Evolutionary conservation across 2,329 filamentous ascomycete genomes (phyloP).

Genomic region (Aspergillus candidus): DNA sequence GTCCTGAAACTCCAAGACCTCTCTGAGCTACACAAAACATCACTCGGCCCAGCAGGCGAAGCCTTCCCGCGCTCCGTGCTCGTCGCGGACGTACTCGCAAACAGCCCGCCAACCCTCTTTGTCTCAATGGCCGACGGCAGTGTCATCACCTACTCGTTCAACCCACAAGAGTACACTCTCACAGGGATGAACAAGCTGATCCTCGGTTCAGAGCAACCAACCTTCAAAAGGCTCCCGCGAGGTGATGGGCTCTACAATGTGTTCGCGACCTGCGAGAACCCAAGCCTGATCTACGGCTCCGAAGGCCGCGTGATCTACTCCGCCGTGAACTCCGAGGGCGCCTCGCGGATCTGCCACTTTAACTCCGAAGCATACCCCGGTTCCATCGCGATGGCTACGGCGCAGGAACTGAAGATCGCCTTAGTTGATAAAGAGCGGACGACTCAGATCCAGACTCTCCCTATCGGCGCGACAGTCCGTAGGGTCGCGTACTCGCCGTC

Average conservation of each 20-base stretch:
- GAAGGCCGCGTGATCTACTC: constrained; percentile 88
- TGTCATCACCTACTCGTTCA: constrained; percentile 75
- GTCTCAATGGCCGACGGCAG: constrained; percentile 89
- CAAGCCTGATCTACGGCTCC: constrained; percentile 84
- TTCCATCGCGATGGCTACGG: constrained; percentile 74
- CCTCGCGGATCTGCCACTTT: constrained; percentile 74
- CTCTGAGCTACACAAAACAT: constrained; percentile 58
- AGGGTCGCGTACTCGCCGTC: constrained; percentile 77
- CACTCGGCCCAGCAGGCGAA: constrained; percentile 58
- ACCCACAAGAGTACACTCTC: constrained; percentile 55
- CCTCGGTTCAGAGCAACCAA: constrained; percentile 77
- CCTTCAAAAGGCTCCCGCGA: constrained; percentile 70
- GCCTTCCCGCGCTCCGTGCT: constrained; percentile 79
- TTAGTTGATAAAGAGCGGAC: constrained; percentile 76
- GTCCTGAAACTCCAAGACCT: constrained; percentile 65
- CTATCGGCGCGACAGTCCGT: constrained; percentile 74
- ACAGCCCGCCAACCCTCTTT: constrained; percentile 69
- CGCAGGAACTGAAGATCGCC: constrained; percentile 69
- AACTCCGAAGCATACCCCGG: constrained; percentile 73
- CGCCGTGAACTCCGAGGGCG: constrained; percentile 83
- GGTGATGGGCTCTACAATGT: constrained; percentile 65
- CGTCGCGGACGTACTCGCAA: constrained; percentile 65
- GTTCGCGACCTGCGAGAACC: constrained; percentile 90
- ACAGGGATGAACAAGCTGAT: constrained; percentile 73
- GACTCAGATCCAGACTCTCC: constrained; percentile 78